These are phyloP conservation scores for Massarina eburnea DNA, from an alignment of 2,329 filamentous ascomycete species.

Conservation along the genomic window DNA sequence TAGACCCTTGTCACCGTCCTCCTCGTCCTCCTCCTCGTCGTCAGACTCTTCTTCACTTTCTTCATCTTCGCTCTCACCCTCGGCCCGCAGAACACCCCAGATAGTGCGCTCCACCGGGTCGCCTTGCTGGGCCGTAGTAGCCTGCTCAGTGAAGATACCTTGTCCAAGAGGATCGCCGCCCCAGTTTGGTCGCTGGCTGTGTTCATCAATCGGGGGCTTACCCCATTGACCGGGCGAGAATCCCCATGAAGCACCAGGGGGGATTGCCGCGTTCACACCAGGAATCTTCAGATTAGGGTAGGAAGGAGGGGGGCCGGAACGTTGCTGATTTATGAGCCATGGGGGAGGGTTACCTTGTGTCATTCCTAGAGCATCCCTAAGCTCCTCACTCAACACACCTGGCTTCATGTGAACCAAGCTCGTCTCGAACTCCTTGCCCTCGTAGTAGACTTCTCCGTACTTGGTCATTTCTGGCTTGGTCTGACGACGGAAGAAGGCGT, in stretches of 20 bases:
- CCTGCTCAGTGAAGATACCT: conserved; percentile 61
- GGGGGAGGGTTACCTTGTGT: conserved; percentile 89
- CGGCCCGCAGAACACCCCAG: conserved; percentile 89
- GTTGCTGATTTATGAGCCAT: conserved; percentile 96
- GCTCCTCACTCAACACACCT: conserved; percentile 83
- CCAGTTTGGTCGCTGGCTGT: conserved; percentile 78
- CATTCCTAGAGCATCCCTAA: conserved; percentile 92
- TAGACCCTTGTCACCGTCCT: conserved; percentile 50
- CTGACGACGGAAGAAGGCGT: conserved; percentile 97
- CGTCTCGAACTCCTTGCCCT: conserved; percentile 97
- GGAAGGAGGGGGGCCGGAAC: conserved; percentile 87
- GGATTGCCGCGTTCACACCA: conserved; percentile 89
- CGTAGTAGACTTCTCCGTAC: conserved; percentile 99
- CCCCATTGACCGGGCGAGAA: conserved; percentile 95
- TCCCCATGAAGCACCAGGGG: conserved; percentile 86
- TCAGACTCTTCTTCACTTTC: conserved; percentile 72
- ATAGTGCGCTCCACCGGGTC: conserved; percentile 84
- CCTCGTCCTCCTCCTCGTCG: conserved; percentile 64
- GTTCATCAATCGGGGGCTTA: conserved; percentile 92
- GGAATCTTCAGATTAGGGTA: conserved; percentile 96
- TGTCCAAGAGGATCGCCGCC: conserved; percentile 95
- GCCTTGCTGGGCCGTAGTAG: conserved; percentile 56
- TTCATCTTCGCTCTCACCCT: conserved; percentile 70
- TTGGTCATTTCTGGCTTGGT: conserved; percentile 92
- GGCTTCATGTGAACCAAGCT: conserved; percentile 88